Conservation (phyloP, 306 rosid genomes). For the Alnus glutinosa region DNA sequence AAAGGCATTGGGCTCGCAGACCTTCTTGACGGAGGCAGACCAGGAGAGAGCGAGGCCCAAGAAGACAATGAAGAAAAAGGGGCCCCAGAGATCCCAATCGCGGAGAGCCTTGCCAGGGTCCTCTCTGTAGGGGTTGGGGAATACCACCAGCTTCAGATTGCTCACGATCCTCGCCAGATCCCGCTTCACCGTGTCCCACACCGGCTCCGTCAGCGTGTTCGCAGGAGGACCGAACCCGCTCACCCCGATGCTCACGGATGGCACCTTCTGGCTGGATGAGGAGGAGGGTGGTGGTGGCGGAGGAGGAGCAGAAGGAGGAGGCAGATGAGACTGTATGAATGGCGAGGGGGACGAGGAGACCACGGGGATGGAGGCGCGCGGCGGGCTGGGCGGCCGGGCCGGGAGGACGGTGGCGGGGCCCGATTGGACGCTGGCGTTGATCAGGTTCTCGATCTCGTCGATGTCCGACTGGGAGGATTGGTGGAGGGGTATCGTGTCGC, state of each 20-base stretch:
- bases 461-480: conserved; percentile 93
- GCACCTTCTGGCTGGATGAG: conserved; percentile 34
- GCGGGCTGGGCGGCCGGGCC: conserved; percentile 74
- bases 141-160: conserved; percentile 94
- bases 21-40: conserved; percentile 99
- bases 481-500: conserved; percentile 90
- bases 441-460: conserved; percentile 98
- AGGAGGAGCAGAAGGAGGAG: conserved; percentile 39
- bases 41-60: conserved; percentile 88
- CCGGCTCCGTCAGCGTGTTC: conserved; percentile 92
- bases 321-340: conserved; percentile 37
- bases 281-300: conserved; percentile 27
- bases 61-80: conserved; percentile 95
- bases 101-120: conserved; percentile 95
- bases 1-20: conserved; percentile 7
- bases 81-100: conserved; percentile 99
- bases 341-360: conserved; percentile 51
- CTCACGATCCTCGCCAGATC: conserved; percentile 94
- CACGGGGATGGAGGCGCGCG: conserved; percentile 80
- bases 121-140: conserved; percentile 89
- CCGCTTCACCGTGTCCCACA: conserved; percentile 91
- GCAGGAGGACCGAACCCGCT: conserved; percentile 76
- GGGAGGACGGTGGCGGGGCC: conserved; percentile 67
- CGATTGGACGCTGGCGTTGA: conserved; percentile 63
- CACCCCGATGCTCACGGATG: conserved; percentile 26